Percentiles rank a stretch among this genome's conserved stretches.
Evolutionary conservation across 352 stramenopile species (phyloP).

Genomic region (Pythium utonaiense): DNA sequence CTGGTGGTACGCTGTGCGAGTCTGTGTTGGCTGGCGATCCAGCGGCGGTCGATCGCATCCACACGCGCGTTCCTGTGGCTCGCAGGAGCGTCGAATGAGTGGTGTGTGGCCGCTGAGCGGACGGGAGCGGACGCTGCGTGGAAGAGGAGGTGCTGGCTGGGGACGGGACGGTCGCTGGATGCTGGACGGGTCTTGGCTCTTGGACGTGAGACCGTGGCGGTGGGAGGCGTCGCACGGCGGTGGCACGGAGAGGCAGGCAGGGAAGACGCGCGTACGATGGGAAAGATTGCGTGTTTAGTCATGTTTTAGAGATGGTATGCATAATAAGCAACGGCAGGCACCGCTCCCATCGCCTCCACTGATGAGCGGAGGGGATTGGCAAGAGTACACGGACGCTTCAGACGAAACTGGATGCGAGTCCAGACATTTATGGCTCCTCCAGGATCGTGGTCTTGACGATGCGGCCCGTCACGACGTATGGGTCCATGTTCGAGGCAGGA

Average conservation of each 20-base stretch:
- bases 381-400: too few species aligned
- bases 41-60: not conserved
- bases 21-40: not conserved
- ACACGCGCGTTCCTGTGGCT: not conserved
- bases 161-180: not conserved
- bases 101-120: not conserved
- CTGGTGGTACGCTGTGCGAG: slow-evolving; percentile 2
- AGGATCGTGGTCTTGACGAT: slow-evolving; percentile 96
- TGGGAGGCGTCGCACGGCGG: too few species aligned
- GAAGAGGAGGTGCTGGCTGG: not conserved
- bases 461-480: slow-evolving; percentile 96
- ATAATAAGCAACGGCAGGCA: slow-evolving; percentile 3
- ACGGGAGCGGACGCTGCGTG: not conserved
- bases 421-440: slow-evolving; percentile 37
- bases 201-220: not conserved
- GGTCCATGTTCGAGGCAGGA: slow-evolving; percentile 97
- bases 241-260: not conserved
- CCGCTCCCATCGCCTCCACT: not conserved
- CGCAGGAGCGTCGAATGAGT: not conserved
- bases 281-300: slow-evolving; percentile 5
- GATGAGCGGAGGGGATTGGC: not conserved
- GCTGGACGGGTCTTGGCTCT: not conserved
- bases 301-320: slow-evolving; percentile 1
- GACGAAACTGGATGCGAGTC: not conserved
- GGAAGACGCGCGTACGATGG: not conserved